Percentiles rank a stretch among this genome's conserved stretches.
Evolutionary conservation across 2,329 filamentous ascomycete species (phyloP).

Genomic region (Stemphylium vesicarium): DNA sequence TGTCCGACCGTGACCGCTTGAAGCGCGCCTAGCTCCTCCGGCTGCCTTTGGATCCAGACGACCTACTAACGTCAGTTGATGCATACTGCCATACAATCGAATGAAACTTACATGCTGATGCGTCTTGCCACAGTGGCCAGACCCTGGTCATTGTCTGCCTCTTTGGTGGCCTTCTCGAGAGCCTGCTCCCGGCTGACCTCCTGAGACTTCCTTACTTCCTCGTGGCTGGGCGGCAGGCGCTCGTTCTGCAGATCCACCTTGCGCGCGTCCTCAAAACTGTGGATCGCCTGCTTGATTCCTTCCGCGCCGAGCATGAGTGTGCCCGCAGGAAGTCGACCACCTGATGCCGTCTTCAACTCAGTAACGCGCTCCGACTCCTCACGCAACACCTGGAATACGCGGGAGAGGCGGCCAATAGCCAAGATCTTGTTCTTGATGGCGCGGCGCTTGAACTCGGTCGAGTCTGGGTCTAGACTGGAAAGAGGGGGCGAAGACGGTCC

Average conservation of each 20-base stretch:
- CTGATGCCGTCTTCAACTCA: conserved; percentile 95
- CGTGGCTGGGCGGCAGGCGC: conserved; percentile 86
- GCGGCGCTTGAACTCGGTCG: conserved; percentile 89
- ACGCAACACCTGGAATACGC: conserved; percentile 96
- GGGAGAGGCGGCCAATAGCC: conserved; percentile 92
- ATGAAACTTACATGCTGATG: conserved; percentile 89
- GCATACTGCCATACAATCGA: background rate
- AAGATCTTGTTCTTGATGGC: conserved; percentile 99
- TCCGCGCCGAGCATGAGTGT: conserved; percentile 98
- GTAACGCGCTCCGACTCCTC: conserved; percentile 97
- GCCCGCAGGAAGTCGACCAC: conserved; percentile 88
- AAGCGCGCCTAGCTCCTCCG: conserved; percentile 38
- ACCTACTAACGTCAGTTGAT: conserved; percentile 43
- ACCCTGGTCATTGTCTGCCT: conserved; percentile 90
- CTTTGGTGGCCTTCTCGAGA: conserved; percentile 81
- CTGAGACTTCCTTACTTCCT: conserved; percentile 85
- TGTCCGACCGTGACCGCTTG: conserved; percentile 25
- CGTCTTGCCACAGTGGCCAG: conserved; percentile 85
- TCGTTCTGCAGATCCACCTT: conserved; percentile 99
- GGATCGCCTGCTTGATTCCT: conserved; percentile 98
- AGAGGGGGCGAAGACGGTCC: conserved; percentile 78
- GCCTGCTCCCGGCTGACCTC: conserved; percentile 83
- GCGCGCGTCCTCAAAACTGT: conserved; percentile 92
- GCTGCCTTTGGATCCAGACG: conserved; percentile 49
- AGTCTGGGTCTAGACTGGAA: conserved; percentile 73